Base-by-base conservation (phyloP, 139 green algal genomes). In the Coccomyxa sp. region DNA sequence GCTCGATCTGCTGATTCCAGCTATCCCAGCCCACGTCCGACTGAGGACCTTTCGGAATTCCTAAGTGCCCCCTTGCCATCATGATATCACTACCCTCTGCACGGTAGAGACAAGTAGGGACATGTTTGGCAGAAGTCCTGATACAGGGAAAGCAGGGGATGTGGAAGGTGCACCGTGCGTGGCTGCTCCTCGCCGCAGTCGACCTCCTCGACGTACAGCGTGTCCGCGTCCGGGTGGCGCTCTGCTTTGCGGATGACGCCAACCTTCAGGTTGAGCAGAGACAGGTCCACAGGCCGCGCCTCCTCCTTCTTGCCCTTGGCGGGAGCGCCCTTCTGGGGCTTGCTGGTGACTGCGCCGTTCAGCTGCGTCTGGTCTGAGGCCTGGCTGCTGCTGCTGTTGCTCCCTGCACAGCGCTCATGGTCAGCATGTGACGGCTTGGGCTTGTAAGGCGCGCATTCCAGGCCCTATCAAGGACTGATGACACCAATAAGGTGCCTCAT, bases 141-240 rank as follows among this genome's bases (percentile, higher is more conserved):
- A n/a, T n/a, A n/a, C n/a, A n/a, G n/a, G n/a, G n/a, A n/a, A n/a
- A n/a, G n/a, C n/a, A n/a, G n/a, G n/a, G n/a, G n/a, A n/a, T n/a
- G n/a, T n/a, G n/a, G n/a, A n/a, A n/a, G n/a, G 5, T 16, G 10
- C 18, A 98, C 92, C n/a, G 85, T 86, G 6, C 87, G 78, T 3
- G 83, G 80, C 58, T 69, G 70, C 8, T 50, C 86, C 78, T 97
- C 93, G 1, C 94, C 94, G 29, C 94, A 72, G 68, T 97, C 92
- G 31, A 98, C 90, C 80, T 97, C 86, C 84, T 97, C 93, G 22
- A 97, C 88, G 74, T 98, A 98, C 54, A 98, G 81, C 69, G 58
- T 82, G 36, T 91, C 88, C 16, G 88, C 88, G 29, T 88, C 81
- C 2, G 93, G 94, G 79, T 98, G 95, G 72, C 81, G 83, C 84